These are phyloP conservation scores for Asterophora lycoperdoides DNA, from an alignment of 768 basidiomycete genomes.

Conservation along the genomic window DNA sequence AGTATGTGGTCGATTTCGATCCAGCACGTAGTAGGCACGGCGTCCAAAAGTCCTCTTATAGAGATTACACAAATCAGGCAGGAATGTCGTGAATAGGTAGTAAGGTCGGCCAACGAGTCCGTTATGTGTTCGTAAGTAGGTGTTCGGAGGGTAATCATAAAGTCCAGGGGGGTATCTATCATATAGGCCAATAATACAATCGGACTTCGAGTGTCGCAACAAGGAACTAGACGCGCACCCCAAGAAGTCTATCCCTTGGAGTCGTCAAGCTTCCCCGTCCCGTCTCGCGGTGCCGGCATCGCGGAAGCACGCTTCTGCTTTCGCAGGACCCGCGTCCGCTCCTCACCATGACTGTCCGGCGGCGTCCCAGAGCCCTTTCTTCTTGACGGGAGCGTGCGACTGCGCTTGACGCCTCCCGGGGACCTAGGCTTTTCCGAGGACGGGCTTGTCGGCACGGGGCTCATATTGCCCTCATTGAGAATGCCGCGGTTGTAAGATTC, in stretches of 20 bases:
- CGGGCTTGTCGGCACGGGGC: constrained; percentile 46
- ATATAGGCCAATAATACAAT: not conserved
- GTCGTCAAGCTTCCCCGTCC: constrained; percentile 3
- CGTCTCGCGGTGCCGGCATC: constrained; percentile 24
- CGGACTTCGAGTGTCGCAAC: not conserved
- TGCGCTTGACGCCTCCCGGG: constrained; percentile 39
- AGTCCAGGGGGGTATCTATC: too few relatives aligned
- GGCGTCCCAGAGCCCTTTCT: constrained; percentile 19
- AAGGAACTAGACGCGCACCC: constrained; percentile 1
- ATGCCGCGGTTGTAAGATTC: constrained; percentile 19
- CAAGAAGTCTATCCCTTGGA: constrained; percentile 2
- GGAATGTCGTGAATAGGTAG: too few relatives aligned
- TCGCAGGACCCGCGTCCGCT: constrained; percentile 40
- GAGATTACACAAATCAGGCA: too few relatives aligned
- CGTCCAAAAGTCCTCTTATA: too few relatives aligned
- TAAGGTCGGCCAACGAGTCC: too few relatives aligned
- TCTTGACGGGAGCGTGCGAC: constrained; percentile 60
- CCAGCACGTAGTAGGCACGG: too few relatives aligned
- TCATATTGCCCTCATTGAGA: constrained; percentile 34
- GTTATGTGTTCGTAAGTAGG: too few relatives aligned
- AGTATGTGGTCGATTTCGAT: too few relatives aligned
- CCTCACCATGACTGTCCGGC: constrained; percentile 18
- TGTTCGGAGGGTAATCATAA: too few relatives aligned
- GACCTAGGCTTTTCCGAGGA: constrained; percentile 12
- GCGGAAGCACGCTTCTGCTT: constrained; percentile 50